Conservation (phyloP, 148 eudicot species). For the Spergularia marina region DNA sequence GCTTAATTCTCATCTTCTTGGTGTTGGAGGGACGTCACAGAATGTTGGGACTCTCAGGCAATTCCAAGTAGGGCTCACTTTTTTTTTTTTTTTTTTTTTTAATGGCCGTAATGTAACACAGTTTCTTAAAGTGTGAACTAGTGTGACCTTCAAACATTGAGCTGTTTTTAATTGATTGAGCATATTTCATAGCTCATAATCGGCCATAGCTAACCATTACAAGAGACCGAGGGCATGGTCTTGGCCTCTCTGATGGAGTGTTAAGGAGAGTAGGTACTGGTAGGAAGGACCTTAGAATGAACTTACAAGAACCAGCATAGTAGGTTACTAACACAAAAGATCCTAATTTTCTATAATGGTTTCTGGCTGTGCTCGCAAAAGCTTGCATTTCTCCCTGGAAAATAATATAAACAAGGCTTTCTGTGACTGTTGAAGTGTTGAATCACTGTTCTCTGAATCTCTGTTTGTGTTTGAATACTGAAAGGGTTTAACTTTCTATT, state of each 20-base stretch:
- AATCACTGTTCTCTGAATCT: neutral
- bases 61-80: constrained; percentile 56
- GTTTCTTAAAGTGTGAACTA: neutral
- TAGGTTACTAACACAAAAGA: neutral
- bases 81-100: neutral
- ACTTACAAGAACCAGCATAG: neutral
- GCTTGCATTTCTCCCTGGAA: too few relatives aligned
- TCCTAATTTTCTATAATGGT: too few relatives aligned
- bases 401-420: neutral
- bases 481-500: constrained; percentile 3
- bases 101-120: neutral
- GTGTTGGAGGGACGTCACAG: constrained; percentile 65
- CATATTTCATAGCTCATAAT: neutral
- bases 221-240: neutral
- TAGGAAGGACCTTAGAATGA: neutral
- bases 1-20: constrained; percentile 44
- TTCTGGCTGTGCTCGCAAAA: too few relatives aligned
- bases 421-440: neutral
- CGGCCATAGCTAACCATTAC: neutral
- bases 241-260: neutral
- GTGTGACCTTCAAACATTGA: neutral
- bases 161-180: neutral
- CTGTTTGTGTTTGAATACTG: neutral
- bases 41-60: constrained; percentile 87
- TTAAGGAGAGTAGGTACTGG: neutral